A percentile compares a stretch with the other conserved stretches of the same genome.
Evolutionary conservation across 2,329 filamentous ascomycete species (phyloP).

Genomic region (Clathrospora elynae): DNA sequence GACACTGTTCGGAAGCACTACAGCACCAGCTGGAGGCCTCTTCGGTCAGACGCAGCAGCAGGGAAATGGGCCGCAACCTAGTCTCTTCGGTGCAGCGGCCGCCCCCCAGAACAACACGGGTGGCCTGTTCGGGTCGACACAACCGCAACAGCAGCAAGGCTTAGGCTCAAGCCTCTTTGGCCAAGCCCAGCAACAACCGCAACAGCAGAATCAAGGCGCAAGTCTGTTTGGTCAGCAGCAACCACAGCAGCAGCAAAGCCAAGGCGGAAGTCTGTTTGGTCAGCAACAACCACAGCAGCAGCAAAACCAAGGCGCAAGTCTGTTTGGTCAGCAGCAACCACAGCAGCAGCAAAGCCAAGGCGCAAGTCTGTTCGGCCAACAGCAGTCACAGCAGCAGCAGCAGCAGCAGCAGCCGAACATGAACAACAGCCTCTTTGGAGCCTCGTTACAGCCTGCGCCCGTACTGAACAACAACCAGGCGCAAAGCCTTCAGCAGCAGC

Average conservation of each 20-base stretch:
- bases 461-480: slow-evolving; percentile 33
- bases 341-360: slow-evolving; percentile 46
- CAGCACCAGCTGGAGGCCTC: slow-evolving; percentile 46
- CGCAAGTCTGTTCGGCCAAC: slow-evolving; percentile 46
- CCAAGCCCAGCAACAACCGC: slow-evolving; percentile 25
- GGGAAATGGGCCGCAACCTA: slow-evolving; percentile 19
- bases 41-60: slow-evolving; percentile 47
- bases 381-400: slow-evolving; percentile 41
- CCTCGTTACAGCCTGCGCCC: slow-evolving; percentile 40
- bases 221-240: slow-evolving; percentile 48
- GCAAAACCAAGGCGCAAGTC: slow-evolving; percentile 47
- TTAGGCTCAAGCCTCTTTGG: slow-evolving; percentile 31
- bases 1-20: slow-evolving; percentile 45
- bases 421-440: slow-evolving; percentile 49
- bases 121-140: slow-evolving; percentile 23
- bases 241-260: slow-evolving; percentile 43
- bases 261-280: slow-evolving; percentile 47
- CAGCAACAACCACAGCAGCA: slow-evolving; percentile 48
- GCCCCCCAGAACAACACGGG: slow-evolving; percentile 28
- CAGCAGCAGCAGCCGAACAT: slow-evolving; percentile 50
- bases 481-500: slow-evolving; percentile 46
- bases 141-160: slow-evolving; percentile 21
- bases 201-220: slow-evolving; percentile 47
- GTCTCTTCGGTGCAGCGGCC: slow-evolving; percentile 29
- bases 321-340: slow-evolving; percentile 50